Base-by-base conservation (phyloP, 164 flowering plant genomes). In the Chimonanthus praecox region DNA sequence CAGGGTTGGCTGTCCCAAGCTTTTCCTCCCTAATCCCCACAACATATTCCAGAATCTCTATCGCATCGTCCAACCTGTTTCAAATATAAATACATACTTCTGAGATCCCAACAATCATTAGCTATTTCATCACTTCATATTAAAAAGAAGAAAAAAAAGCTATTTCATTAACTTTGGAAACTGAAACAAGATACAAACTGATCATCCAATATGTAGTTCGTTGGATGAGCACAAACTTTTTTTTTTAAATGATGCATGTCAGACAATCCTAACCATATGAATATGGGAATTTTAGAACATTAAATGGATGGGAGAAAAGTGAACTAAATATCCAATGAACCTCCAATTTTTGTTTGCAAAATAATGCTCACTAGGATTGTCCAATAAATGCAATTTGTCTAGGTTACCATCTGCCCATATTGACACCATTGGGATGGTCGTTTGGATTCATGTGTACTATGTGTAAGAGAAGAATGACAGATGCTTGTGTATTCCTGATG, bases 1-100 rank as follows among this genome's bases (percentile, higher is more conserved):
- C 97, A 33, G 94, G 91, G 74, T 89, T 85, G 46, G 95, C 97
- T n/a, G 97, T 92, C 80, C 95, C 97, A 33, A 92, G 92, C 80
- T 92, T 92, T 80, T 90, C 94, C 80, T 90, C 97, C 74, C 97
- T 88, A 82, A 87, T 83, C 65, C 83, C 88, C 64, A 90, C 91
- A 49, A 90, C 90, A 81, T 82, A 72, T 77, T 90, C 97, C 82
- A 92, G 77, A 9, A 90, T 74, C 70, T 87, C 87, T 47, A 92
- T 92, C 45, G 95, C 97, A 76, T 90, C 95, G 73, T 89, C 92
- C 86, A 87, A 81, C 88, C 97, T 92, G 85, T 6, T 8, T 62
- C 54, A 68, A 33, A 72, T 67, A 47, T 11, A 5, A 70, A 77
- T 11, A 20, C 46, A 54, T 54, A 54, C 60, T 10, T 54, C 16